A percentile compares a stretch with the other conserved stretches of the same genome.
phyloP scores from a whole-genome alignment of 805 yeast genomes.

The Saccharomyces eubayanus region DNA sequence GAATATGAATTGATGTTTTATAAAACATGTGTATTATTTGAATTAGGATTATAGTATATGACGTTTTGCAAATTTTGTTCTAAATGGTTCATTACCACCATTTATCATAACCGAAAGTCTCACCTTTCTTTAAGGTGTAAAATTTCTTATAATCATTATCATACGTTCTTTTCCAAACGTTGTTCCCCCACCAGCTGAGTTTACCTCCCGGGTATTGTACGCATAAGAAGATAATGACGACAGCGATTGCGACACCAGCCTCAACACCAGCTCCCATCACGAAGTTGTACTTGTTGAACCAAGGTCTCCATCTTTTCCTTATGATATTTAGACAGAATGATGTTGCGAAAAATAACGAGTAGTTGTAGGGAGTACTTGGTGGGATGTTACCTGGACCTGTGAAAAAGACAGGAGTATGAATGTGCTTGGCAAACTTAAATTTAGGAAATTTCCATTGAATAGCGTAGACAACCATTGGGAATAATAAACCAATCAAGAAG shows the following conservation, averaged over 20 bases:
- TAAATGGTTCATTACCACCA: constrained; percentile 34
- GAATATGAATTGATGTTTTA: not conserved
- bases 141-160: constrained; percentile 30
- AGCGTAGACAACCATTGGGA: constrained; percentile 31
- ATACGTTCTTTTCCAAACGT: constrained; percentile 37
- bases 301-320: constrained; percentile 39
- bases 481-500: constrained; percentile 43
- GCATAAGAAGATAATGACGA: constrained; percentile 45
- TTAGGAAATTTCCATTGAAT: constrained; percentile 26
- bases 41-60: not conserved
- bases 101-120: constrained; percentile 41
- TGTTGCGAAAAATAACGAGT: constrained; percentile 43
- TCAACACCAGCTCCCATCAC: constrained; percentile 54
- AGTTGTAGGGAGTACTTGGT: constrained; percentile 66
- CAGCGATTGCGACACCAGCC: constrained; percentile 55
- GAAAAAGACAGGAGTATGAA: constrained; percentile 59
- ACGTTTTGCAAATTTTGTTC: not conserved
- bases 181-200: constrained; percentile 54
- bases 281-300: constrained; percentile 57
- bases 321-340: constrained; percentile 39
- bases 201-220: constrained; percentile 40
- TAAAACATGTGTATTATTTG: not conserved
- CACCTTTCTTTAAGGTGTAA: constrained; percentile 33
- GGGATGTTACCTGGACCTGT: constrained; percentile 56
- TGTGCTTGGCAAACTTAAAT: constrained; percentile 28